A percentile compares a stretch with the other conserved stretches of the same genome.
Conservation (phyloP, 1,139 yeast genomes). For the Saccharomyces hybrid region DNA sequence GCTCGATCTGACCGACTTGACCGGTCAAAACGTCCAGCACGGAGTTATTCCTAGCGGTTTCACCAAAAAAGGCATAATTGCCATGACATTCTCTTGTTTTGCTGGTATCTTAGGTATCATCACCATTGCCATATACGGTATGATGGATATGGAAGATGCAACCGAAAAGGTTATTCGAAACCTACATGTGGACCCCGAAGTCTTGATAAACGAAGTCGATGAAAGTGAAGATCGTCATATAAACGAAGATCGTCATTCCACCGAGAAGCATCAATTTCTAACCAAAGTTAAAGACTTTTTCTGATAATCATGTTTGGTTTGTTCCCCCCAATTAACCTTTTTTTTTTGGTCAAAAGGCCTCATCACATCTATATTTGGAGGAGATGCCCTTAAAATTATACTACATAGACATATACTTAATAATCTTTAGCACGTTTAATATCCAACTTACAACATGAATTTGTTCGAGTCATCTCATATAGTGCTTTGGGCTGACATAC, state of each 20-base stretch:
- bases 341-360: neutral
- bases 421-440: neutral
- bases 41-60: constrained; percentile 71
- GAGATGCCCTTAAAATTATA: neutral
- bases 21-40: constrained; percentile 65
- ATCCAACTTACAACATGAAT: neutral
- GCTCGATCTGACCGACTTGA: constrained; percentile 50
- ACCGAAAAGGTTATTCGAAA: constrained; percentile 48
- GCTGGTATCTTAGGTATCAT: constrained; percentile 75
- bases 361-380: neutral
- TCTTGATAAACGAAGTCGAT: constrained; percentile 5
- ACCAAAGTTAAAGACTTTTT: neutral
- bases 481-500: too few relatives aligned
- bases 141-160: constrained; percentile 59
- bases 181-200: constrained; percentile 25
- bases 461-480: too few relatives aligned
- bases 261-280: neutral
- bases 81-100: constrained; percentile 70
- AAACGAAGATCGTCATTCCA: neutral
- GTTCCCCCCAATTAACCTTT: neutral
- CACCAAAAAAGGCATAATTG: constrained; percentile 85
- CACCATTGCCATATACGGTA: constrained; percentile 74
- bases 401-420: neutral
- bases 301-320: neutral
- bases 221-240: constrained; percentile 1